These are phyloP conservation scores for Pisolithus thermaeus DNA, from an alignment of 1,284 basidiomycete species.

Conservation along the genomic window DNA sequence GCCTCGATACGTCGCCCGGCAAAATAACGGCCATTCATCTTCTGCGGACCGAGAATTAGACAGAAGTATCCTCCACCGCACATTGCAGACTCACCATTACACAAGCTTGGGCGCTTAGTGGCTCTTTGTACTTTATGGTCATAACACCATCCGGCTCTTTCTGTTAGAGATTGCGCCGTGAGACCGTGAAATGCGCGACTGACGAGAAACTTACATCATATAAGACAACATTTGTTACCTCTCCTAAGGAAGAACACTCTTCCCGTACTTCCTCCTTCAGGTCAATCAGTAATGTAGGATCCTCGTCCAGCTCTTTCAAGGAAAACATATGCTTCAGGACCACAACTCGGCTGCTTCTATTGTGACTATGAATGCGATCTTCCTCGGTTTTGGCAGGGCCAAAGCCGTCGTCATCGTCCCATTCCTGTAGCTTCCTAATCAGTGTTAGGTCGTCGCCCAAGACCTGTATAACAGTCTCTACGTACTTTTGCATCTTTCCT, in stretches of 20 bases:
- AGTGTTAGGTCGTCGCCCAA: neutral
- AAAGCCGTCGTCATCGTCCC: constrained; percentile 83
- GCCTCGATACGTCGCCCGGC: constrained; percentile 82
- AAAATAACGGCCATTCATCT: constrained; percentile 96
- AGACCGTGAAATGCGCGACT: neutral
- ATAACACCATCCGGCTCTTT: constrained; percentile 93
- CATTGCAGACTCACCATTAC: constrained; percentile 55
- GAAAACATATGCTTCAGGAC: constrained; percentile 97
- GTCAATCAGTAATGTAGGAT: constrained; percentile 84
- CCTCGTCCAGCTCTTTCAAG: constrained; percentile 80
- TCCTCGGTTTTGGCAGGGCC: constrained; percentile 59
- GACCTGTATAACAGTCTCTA: constrained; percentile 7
- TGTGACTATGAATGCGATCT: constrained; percentile 40
- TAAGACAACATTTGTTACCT: constrained; percentile 93
- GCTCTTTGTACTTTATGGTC: constrained; percentile 92
- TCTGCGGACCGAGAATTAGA: constrained; percentile 40
- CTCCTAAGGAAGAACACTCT: constrained; percentile 87
- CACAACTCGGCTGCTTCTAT: constrained; percentile 73
- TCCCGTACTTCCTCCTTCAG: constrained; percentile 95
- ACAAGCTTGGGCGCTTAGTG: constrained; percentile 84
- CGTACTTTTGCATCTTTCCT: constrained; percentile 86
- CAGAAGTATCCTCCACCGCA: neutral
- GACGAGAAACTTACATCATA: constrained; percentile 74
- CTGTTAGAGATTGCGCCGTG: constrained; percentile 36
- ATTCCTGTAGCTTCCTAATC: constrained; percentile 73